A percentile compares a stretch with the other conserved stretches of the same genome.
These are phyloP conservation scores for Psilocybe cyanescens DNA, from an alignment of 768 basidiomycete species.

Conservation along the genomic window DNA sequence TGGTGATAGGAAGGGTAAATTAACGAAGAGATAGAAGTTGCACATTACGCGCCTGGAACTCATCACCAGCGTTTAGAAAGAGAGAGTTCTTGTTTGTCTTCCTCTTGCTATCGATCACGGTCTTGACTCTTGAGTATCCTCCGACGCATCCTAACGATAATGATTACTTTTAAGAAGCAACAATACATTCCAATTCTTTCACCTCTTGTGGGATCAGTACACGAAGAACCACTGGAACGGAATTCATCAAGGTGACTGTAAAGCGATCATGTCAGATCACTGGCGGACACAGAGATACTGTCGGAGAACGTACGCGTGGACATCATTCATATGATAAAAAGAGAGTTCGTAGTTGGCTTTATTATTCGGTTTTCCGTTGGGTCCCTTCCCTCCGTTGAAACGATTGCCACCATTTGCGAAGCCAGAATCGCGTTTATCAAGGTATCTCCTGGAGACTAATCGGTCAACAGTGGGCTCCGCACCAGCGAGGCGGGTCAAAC, in stretches of 20 bases:
- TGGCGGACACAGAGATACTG: neutral
- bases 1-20: constrained; percentile 12
- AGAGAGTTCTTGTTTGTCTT: constrained; percentile 37
- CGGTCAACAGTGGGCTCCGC: constrained; percentile 22
- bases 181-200: neutral
- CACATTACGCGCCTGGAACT: constrained; percentile 39
- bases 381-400: constrained; percentile 22
- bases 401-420: constrained; percentile 26
- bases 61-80: constrained; percentile 49
- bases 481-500: constrained; percentile 1
- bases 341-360: constrained; percentile 28
- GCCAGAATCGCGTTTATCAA: constrained; percentile 24
- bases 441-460: constrained; percentile 27
- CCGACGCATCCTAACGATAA: constrained; percentile 36
- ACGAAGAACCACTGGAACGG: constrained; percentile 37
- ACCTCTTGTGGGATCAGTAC: constrained; percentile 35
- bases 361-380: constrained; percentile 19
- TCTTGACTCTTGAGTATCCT: constrained; percentile 47
- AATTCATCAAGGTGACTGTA: constrained; percentile 42
- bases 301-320: constrained; percentile 36
- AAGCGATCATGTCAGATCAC: neutral
- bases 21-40: neutral
- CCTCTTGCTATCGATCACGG: constrained; percentile 35
- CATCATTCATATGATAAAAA: constrained; percentile 47
- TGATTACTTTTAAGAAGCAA: neutral